Base-by-base conservation (phyloP, 345 rosid species). In the Syzygium aqueum region DNA sequence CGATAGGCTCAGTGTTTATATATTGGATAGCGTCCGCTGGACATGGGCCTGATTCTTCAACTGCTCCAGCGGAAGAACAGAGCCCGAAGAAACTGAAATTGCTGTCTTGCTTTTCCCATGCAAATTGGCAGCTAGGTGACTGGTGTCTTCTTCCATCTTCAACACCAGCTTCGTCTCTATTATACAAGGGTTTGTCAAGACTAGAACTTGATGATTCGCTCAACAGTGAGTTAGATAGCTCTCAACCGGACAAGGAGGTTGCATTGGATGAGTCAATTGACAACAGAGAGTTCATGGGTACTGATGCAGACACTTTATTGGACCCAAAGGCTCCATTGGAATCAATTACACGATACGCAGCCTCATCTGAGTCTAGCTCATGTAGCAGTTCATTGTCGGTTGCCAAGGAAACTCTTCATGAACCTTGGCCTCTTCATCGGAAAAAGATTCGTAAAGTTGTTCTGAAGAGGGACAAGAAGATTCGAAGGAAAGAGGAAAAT, bases 11-110 rank as follows among this genome's bases (percentile, higher is more conserved):
- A 30, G 95, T 94, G 84, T 98, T 95, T 91, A 92, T 96, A 65
- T 96, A 95, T 90, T 98, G 99, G 99, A 96, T 98, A 89, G 97
- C 99, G 84, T 98, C 99, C 80, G 96, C 98, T 92, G 98, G 98
- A 84, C 93, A 91, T 90, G 99, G 98, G 49, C 95, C 96, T 57
- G 93, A 96, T 92, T 95, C 97, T 90, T 93, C 97, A 87, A 95
- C 92, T 82, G 87, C 97, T 87, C 99, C 99, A 87, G 93, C 98
- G 54, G 98, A 96, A 92, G 98, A 98, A 90, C 99, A 96, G 93
- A 94, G 90, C 93, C 98, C 99, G 23, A 94, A 94, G 90, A 92
- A 95, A 89, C 91, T 98, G 88, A 95, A 96, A 91, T 91, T 96
- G 90, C 80, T 98, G 91, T 94, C 98, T 84, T 96, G 96, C 91